Conservation (phyloP, 78 protist species). For the slime mould (Dictyostelium discoideum) region dicty_2.7 NC_007089.4:3255001-3255500, state of each 20-base stretch:
- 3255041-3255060: conserved; percentile 34
- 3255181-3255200: too few species aligned
- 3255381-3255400: conserved; percentile 57
- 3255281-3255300: conserved; percentile 39
- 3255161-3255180: not conserved
- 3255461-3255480: conserved; percentile 18
- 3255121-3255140: conserved; percentile 64
- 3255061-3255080: not conserved
- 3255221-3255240: not conserved
- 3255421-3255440: conserved; percentile 66
- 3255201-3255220: too few species aligned
- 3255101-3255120: conserved; percentile 33
- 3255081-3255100: conserved; percentile 23
- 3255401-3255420: conserved; percentile 70
- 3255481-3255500: not conserved
- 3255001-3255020: not conserved
- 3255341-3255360: conserved; percentile 13
- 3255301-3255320: conserved; percentile 69
- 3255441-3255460: conserved; percentile 20
- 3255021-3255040: conserved; percentile 51
- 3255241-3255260: not conserved
- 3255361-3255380: conserved; percentile 59
- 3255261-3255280: not conserved
- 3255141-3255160: conserved; percentile 53
- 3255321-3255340: conserved; percentile 55